Evolutionary conservation across 345 rosid genomes (phyloP), one percentile per base, ranked within the genome.

Genomic region (Aquilaria malaccensis): DNA sequence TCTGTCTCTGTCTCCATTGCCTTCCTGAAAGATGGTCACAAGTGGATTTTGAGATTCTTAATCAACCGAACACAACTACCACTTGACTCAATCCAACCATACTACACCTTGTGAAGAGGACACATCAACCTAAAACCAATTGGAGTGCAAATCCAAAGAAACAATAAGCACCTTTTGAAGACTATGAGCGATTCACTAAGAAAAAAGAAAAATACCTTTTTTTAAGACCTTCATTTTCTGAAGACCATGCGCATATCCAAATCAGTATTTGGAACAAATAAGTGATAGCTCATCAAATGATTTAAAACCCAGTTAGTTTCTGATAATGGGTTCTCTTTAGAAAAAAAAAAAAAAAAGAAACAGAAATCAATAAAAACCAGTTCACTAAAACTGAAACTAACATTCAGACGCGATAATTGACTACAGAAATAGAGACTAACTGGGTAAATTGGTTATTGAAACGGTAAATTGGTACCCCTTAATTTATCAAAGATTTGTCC

Each of bases 1-100:
- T 80, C 53, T 89, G 93, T 61, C 72, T 85, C 45, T 79, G 60
- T 74, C 89, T 89, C 98, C 98, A 85, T 31, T 89, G 77, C 75
- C 78, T 89, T 47, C 98, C 98, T 92, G 77, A 13, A 3, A 33
- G 43, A 57, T 7, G 30, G 22, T 4, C 14, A 4, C 54, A 13
- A 29, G 37, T 10, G 10, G 45, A 7, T 13, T 30, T 43, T 13
- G 22, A 2, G 45, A 7, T 13, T 30, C 52, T 13, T 45, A 2
- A 63, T 54, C 59, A 63, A 41, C 13, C 3, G 29, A 48, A 51
- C 52, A 7, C 13, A 30, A 13, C 11, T 11, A 14, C 56, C 10
- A 29, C 33, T n/a, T 52, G 10, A 7, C 13, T 54, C 14, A n/a
- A 55, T 2, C n/a, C 32, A 31, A 53, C 29, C 30, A 31, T 9